Percentiles rank a stretch among this genome's conserved stretches.
Conservation (phyloP, 2,329 filamentous ascomycete species). For the Botrytis porri region DNA sequence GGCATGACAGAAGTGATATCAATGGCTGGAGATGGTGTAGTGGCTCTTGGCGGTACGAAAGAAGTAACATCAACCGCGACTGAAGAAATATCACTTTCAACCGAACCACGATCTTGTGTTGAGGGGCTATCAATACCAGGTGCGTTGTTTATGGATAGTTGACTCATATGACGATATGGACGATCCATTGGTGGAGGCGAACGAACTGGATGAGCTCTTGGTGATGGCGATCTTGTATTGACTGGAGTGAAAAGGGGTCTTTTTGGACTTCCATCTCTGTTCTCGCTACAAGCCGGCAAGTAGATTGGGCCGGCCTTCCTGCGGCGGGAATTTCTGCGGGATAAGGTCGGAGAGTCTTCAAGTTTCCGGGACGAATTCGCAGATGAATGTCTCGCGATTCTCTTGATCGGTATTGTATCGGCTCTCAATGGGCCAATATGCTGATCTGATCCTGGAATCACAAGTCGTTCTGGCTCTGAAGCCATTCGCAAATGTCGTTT, state of each 20-base stretch:
- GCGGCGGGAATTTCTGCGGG: background rate
- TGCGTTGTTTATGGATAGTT: background rate
- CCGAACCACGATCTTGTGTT: background rate
- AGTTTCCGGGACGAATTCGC: background rate
- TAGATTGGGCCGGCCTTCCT: background rate
- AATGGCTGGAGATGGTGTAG: background rate
- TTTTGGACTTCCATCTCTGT: background rate
- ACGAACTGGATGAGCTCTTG: background rate
- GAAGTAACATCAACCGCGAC: background rate
- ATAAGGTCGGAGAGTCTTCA: background rate
- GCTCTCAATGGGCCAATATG: background rate
- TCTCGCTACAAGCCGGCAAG: background rate
- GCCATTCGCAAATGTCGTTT: background rate
- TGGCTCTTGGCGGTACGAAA: background rate
- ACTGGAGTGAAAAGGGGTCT: background rate
- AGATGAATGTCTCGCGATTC: background rate
- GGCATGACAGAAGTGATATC: background rate
- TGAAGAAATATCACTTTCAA: background rate
- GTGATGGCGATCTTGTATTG: background rate
- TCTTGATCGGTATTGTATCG: background rate
- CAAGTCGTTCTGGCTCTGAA: background rate
- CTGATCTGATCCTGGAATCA: background rate
- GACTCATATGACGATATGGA: slow-evolving; percentile 16
- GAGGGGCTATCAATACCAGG: background rate
- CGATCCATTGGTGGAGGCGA: slow-evolving; percentile 6